Base-by-base conservation (phyloP, 2,329 filamentous ascomycete species). In the Epichloe glyceriae region DNA sequence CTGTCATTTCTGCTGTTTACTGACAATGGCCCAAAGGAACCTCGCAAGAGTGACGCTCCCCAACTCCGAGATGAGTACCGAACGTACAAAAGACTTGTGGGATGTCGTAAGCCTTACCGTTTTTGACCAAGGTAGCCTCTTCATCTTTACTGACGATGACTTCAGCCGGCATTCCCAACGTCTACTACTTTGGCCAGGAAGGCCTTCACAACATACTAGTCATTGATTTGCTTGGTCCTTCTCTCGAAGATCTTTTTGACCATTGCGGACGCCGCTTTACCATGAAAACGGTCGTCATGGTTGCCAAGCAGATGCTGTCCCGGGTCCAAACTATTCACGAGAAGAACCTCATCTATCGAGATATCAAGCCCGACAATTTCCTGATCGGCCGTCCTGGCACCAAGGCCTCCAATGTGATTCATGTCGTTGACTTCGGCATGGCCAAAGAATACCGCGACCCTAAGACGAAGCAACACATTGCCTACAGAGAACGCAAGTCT, bases 191-290 rank as follows among this genome's bases (percentile, higher is more conserved):
- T 71, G 93, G 93, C 60, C 97, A 91, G 54, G 93, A 98, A 73
- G 97, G 91, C 72, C 93, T 97, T 74, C 97, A 98, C 82, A 97
- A 98, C 72, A 93, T 93, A 68, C 97, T 98, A 90, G 93, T 98
- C 47, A 82, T 97, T 58, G 93, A 98, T 65, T 83, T 98, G 30
- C 86, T 98, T 52, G 93, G 93, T 37, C 93, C 93, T 59, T 93
- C 86, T 64, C 74, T 98, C 70, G 93, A 98, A 73, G 93, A 98
- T 67, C 80, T 98, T 38, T 98, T 98, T 86, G 97, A 98, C 81
- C 97, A 97, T 71, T 98, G 93, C 82, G 97, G 97, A 82, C 87
- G 93, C 70, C 97, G 97, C 70, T 98, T 97, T 77, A 96, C 91
- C n/a, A 76, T 98, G 60, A 98, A 98, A 85, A 98, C 93, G 1